These are phyloP conservation scores for Physcomitrellopsis africana DNA, from an alignment of 225 moss, liverwort and hornwort genomes.

Conservation along the genomic window DNA sequence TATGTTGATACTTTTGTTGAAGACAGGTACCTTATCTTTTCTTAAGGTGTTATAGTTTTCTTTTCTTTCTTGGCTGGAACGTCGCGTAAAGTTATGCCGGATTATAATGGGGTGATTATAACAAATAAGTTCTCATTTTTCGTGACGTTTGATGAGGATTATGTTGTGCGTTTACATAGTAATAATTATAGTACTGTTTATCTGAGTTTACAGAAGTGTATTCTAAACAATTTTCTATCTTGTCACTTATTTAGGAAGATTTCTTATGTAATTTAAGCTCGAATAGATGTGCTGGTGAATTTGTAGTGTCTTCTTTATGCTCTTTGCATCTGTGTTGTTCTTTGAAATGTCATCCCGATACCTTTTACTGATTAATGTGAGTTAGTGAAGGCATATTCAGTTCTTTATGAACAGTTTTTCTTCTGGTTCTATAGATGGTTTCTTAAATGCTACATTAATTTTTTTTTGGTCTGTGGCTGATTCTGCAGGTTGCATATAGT, in stretches of 20 bases:
- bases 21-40: conserved; percentile 60
- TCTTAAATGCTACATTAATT: neutral
- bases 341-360: neutral
- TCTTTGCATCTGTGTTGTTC: conserved; percentile 1
- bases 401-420: neutral
- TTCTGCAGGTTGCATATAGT: conserved; percentile 79
- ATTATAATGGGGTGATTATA: neutral
- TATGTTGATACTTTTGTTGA: conserved; percentile 98
- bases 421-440: neutral
- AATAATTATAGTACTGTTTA: neutral
- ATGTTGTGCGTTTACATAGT: neutral
- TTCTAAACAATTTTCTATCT: neutral
- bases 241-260: conserved; percentile 5
- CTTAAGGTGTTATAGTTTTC: neutral
- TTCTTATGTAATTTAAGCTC: neutral
- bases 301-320: conserved; percentile 3
- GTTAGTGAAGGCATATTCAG: neutral
- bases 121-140: neutral
- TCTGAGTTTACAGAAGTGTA: neutral
- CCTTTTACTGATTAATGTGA: neutral
- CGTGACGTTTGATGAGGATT: neutral
- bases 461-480: conserved; percentile 23
- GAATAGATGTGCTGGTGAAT: neutral
- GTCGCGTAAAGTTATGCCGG: neutral
- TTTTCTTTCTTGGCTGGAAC: neutral